Evolutionary conservation across 257 asterid genomes (phyloP), one percentile per base, ranked within the genome.

Genomic region (Fraxinus cuspidata): DNA sequence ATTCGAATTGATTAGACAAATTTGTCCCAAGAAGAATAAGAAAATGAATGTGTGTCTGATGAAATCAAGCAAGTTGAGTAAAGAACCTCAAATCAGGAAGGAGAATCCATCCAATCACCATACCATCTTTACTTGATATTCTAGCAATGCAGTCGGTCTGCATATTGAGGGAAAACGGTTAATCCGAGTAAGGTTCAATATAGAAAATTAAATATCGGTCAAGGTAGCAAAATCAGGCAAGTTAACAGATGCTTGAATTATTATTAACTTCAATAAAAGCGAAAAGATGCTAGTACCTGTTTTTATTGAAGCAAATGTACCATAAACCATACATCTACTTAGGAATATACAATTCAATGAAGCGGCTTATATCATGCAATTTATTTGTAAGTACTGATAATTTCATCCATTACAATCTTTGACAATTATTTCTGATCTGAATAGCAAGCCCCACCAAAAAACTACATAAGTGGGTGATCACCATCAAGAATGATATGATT

Each of bases 121-220:
- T 74, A 58, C 96, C 98, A 77, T 89, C 88, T 73, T 81, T 78
- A 60, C 80, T 78, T 65, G 98, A 95, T 70, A 93, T 84, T 87
- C 99, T 91, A 58, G 97, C 99, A 67, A 93, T 90, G 92, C 99
- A 95, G 79, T 93, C 98, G 19, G 97, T 90, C 99, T 93, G 88
- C 79, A 84, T 63, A 73, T 53, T n/a, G n/a, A 29, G 53, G 7
- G 44, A 40, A 71, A 72, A 72, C 7, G n/a, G 40, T 58, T 58
- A 58, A 23, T 23, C 32, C 2, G 5, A 23, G 66, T 21, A 60
- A 21, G 31, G 9, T 25, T 60, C 68, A 60, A 60, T 38, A 63
- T 66, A 18, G 28, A n/a, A 56, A 56, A 56, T 18, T 1, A 56
- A 38, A 56, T 53, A n/a, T 56, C 27, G 0, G 11, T 6, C 65